Conservation (phyloP, 805 yeast genomes). For the Wickerhamomyces sydowiorum region DNA sequence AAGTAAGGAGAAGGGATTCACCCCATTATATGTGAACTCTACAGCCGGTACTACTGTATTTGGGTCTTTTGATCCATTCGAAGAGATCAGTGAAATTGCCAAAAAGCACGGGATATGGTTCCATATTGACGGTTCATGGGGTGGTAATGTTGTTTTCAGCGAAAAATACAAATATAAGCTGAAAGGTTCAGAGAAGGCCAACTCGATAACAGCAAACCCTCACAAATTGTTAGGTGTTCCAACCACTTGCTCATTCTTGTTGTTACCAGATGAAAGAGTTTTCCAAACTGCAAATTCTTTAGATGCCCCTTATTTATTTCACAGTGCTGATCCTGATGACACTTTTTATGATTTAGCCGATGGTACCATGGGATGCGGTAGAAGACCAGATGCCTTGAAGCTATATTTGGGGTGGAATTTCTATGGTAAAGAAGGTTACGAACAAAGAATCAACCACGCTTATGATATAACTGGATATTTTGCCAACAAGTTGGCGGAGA, state of each 20-base stretch:
- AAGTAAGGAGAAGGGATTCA: constrained; percentile 47
- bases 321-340: constrained; percentile 44
- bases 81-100: constrained; percentile 47
- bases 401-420: constrained; percentile 77
- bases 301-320: constrained; percentile 78
- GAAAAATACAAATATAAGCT: constrained; percentile 37
- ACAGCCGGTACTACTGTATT: constrained; percentile 90
- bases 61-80: constrained; percentile 74
- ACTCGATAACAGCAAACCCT: constrained; percentile 77
- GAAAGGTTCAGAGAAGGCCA: constrained; percentile 58
- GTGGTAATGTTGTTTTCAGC: constrained; percentile 77
- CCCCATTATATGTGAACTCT: constrained; percentile 72
- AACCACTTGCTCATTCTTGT: constrained; percentile 63
- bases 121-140: constrained; percentile 90
- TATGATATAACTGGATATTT: constrained; percentile 59
- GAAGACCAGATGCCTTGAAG: constrained; percentile 78
- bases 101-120: constrained; percentile 58
- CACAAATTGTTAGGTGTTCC: constrained; percentile 91
- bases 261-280: constrained; percentile 59
- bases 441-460: constrained; percentile 66
- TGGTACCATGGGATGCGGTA: constrained; percentile 90
- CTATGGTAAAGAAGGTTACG: constrained; percentile 67
- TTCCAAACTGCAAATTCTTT: constrained; percentile 73
- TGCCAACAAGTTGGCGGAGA: constrained; percentile 33
- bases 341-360: constrained; percentile 72